A percentile compares a stretch with the other conserved stretches of the same genome.
Conservation (phyloP, 495 filamentous ascomycete genomes). For the Trichoderma erinaceum region DNA sequence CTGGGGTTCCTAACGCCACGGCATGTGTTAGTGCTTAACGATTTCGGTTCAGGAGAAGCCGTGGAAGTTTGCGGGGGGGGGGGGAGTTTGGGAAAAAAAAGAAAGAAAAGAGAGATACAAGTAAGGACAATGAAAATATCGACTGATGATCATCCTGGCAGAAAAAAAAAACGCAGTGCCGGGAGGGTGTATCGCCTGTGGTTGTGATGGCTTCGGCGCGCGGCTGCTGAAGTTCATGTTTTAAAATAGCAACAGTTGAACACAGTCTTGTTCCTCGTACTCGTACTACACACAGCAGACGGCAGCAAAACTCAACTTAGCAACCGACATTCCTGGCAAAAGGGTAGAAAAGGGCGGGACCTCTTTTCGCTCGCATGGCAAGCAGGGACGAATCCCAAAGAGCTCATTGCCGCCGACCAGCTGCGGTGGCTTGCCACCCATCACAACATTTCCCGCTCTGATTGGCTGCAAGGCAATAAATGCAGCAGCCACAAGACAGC, state of each 20-base stretch:
- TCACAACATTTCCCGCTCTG: background rate
- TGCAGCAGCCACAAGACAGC: slow-evolving; percentile 7
- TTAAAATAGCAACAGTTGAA: background rate
- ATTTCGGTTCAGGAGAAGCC: background rate
- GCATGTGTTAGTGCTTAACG: background rate
- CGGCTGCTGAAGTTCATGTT: slow-evolving; percentile 8
- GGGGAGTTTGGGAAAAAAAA: background rate
- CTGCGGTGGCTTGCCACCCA: slow-evolving; percentile 18
- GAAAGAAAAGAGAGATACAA: background rate
- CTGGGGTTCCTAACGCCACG: slow-evolving; percentile 1
- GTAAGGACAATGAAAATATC: background rate
- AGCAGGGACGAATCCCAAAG: slow-evolving; percentile 8
- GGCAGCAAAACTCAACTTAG: background rate
- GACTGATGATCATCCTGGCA: no score
- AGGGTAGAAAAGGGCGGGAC: background rate
- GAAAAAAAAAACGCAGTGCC: no score
- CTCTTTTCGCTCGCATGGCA: background rate
- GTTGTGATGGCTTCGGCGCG: background rate
- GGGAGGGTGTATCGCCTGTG: background rate
- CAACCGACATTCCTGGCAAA: background rate
- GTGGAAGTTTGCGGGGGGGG: background rate
- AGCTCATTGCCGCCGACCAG: slow-evolving; percentile 14
- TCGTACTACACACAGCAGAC: background rate
- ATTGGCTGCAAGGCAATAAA: slow-evolving; percentile 6
- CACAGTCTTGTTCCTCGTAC: no score